Evolutionary conservation across 2,329 filamentous ascomycete genomes (phyloP), one percentile per base, ranked within the genome.

Genomic region (Cercospora sp.): DNA sequence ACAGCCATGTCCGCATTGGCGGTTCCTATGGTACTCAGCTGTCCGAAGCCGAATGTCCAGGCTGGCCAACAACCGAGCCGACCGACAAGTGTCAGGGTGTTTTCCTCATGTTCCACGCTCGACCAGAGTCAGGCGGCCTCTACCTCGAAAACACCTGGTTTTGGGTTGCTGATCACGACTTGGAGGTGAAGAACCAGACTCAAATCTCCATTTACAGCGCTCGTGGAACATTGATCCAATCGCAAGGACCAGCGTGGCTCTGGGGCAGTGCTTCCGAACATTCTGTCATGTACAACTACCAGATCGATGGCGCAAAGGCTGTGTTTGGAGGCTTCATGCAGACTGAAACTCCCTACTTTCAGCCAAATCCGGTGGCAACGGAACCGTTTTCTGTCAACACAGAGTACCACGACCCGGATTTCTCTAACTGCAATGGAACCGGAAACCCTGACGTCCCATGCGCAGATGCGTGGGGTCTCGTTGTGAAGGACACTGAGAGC

Each of bases 1-100:
- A 99, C 76, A 90, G 94, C n/a, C 95, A 99, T 84, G 90, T 95
- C 82, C 92, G 95, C 76, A 88, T 99, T 74, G 94, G 93, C 74
- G 95, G 95, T 53, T 89, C 90, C 64, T 90, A 91, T 4, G 94
- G 94, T 68, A 96, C 94, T 30, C 81, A 91, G 72, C 86, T 98
- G n/a, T 70, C 69, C 16, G 92, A 96, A 80, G 68, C 69, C 62
- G 45, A 63, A 59, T 72, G 97, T 97, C 82, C 89, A 85, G 58
- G 66, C n/a, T 97, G 92, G 92, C 90, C 92, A 79, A 90, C 90
- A 77, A 88, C 97, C 16, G 26, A 68, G 12, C 62, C 61, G 76
- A 97, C 91, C 87, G 96, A 92, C 78, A 93, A 93, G 12, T 80
- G 78, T 67, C 69, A 75, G 16, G 78, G 76, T 8, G 79, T 75